Conservation (phyloP, 441 rosid genomes). For the Euphorbia schlechtendalii region DNA sequence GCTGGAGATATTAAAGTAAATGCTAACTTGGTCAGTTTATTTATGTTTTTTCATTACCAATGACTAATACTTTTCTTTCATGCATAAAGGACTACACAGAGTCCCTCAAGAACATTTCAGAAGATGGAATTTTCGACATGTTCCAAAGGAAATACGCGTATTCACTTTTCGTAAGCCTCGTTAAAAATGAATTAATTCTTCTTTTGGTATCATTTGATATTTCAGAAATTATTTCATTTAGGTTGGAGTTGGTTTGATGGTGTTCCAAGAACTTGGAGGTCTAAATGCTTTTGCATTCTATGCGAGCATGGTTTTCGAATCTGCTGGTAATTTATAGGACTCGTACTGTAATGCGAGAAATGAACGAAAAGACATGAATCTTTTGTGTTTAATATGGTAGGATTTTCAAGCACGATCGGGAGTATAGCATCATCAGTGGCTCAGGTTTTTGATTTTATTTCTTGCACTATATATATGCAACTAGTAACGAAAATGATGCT, state of each 20-base stretch:
- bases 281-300: constrained; percentile 21
- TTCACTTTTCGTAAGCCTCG: constrained; percentile 33
- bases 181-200: neutral
- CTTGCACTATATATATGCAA: neutral
- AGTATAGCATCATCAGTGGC: neutral
- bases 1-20: constrained; percentile 44
- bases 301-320: constrained; percentile 25
- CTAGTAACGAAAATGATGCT: neutral
- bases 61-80: neutral
- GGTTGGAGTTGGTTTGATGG: constrained; percentile 33
- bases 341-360: neutral
- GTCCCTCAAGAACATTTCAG: constrained; percentile 20
- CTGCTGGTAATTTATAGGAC: constrained; percentile 24
- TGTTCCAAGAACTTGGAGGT: constrained; percentile 34
- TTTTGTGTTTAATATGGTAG: neutral
- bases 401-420: constrained; percentile 5
- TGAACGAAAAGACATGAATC: neutral
- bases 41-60: neutral
- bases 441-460: constrained; percentile 9
- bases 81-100: constrained; percentile 36
- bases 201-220: neutral
- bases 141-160: constrained; percentile 43
- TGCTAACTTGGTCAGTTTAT: neutral
- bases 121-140: constrained; percentile 31
- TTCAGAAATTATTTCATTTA: neutral